A percentile compares a stretch with the other conserved stretches of the same genome.
Conservation (phyloP, 176 grass and related monocot species). For the Aechmea fasciata region DNA sequence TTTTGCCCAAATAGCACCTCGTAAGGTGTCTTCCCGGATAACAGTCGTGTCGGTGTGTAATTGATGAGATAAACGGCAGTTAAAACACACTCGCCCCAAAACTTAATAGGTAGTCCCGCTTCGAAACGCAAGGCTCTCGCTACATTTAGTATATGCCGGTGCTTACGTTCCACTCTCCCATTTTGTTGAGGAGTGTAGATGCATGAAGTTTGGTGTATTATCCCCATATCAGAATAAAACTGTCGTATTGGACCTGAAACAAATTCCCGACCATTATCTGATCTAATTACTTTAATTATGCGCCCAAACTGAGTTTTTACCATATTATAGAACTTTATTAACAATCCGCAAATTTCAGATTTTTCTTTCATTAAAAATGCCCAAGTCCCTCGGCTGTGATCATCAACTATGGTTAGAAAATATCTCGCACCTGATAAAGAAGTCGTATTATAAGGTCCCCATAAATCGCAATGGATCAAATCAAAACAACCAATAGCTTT, state of each 20-base stretch:
- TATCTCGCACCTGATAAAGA: too few relatives aligned
- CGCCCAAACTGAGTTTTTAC: too few relatives aligned
- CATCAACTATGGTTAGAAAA: too few relatives aligned
- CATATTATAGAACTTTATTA: too few relatives aligned
- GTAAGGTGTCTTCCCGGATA: background rate
- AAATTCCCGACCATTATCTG: background rate
- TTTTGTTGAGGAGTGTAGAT: background rate
- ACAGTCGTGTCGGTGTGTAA: background rate
- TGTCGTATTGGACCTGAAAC: background rate
- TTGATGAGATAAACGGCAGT: background rate
- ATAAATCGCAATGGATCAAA: too few relatives aligned
- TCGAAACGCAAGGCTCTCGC: background rate
- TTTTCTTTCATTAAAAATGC: too few relatives aligned
- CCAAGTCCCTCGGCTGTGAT: too few relatives aligned
- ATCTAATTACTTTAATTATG: background rate
- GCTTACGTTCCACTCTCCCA: background rate
- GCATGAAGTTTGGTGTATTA: background rate
- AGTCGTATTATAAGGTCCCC: too few relatives aligned
- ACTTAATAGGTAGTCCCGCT: background rate
- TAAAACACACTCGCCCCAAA: background rate
- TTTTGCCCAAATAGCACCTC: too few relatives aligned
- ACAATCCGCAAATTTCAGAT: too few relatives aligned
- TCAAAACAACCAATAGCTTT: too few relatives aligned
- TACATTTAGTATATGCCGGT: background rate
- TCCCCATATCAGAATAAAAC: background rate